Base-by-base conservation (phyloP, 371 early-diverging fungal genomes). In the Actinomortierella ambigua region DNA sequence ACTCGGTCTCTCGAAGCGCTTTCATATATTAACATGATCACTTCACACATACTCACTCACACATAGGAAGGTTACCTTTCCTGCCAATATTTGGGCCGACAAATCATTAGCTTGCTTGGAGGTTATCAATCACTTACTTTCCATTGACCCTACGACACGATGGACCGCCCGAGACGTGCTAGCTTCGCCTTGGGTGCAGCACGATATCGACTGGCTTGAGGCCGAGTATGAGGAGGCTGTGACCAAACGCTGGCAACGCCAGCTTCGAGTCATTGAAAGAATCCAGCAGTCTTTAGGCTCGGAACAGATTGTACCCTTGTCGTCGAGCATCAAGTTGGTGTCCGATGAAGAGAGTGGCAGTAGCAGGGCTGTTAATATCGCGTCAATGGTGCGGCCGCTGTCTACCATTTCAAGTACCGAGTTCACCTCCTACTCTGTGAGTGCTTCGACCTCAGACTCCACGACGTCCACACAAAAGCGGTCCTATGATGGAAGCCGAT, bases 91-190 rank as follows among this genome's bases (percentile, higher is more conserved):
- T 64, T 64, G 0, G 24, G 13, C 20, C 17, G 65, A 20, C 27
- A 17, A 13, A 61, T 70, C 18, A 50, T 48, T 23, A 1, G 2
- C 15, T 26, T 47, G 17, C 20, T 28, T 56, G 83, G 83, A 81
- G 26, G 61, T 77, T 48, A 62, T 77, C 34, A 49, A 24, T 17
- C 24, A 53, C 3, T 23, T 77, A 24, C 39, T 77, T 24, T 47
- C 18, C 2, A 44, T 51, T 8, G 53, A 71, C 22, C 71, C 77
- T 15, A 17, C 40, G 28, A 17, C 55, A 14, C 71, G 77, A 29
- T 61, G 57, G 59, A 67, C 65, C 2, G 66, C 63, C 18, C 52
- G 67, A 0, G 59, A 63, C 15, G 77, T 61, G 0, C 55, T 77
- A 1, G 23, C 42, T 11, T 68, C 67, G 13, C 43, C 52, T 13